Percentiles rank a stretch among this genome's conserved stretches.
Evolutionary conservation across 495 filamentous ascomycete species (phyloP).

Genomic region (Aspergillus leporis): DNA sequence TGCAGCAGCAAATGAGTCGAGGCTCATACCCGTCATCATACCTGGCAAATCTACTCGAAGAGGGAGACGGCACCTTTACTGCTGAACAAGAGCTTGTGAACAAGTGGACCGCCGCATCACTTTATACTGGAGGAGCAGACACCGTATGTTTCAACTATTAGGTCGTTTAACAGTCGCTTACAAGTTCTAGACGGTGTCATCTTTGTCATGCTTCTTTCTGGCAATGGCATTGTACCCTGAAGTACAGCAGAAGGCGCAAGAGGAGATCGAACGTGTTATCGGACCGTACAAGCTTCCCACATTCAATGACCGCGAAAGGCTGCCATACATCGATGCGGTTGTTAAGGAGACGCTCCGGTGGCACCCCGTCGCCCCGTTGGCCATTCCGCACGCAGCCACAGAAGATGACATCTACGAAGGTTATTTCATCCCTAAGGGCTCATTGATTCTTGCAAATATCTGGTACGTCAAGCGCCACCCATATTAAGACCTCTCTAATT

Average conservation of each 20-base stretch:
- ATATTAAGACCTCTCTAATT: neutral
- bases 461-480: constrained; percentile 26
- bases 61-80: constrained; percentile 8
- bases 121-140: constrained; percentile 60
- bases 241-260: constrained; percentile 48
- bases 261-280: constrained; percentile 53
- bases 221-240: constrained; percentile 42
- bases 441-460: constrained; percentile 34
- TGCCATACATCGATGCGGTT: constrained; percentile 43
- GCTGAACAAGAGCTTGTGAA: constrained; percentile 31
- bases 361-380: constrained; percentile 41
- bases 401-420: constrained; percentile 47
- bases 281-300: constrained; percentile 34
- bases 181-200: constrained; percentile 27
- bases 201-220: constrained; percentile 34
- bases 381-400: constrained; percentile 53
- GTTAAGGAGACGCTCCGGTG: constrained; percentile 46
- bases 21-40: constrained; percentile 38
- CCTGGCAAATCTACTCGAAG: constrained; percentile 35
- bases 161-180: neutral
- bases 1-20: constrained; percentile 40
- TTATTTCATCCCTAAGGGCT: constrained; percentile 45
- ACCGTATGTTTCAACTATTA: constrained; percentile 27
- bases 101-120: constrained; percentile 48
- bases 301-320: constrained; percentile 27